Evolutionary conservation across 768 basidiomycete species (phyloP), one percentile per base, ranked within the genome.

Genomic region (Suillus clintonianus): DNA sequence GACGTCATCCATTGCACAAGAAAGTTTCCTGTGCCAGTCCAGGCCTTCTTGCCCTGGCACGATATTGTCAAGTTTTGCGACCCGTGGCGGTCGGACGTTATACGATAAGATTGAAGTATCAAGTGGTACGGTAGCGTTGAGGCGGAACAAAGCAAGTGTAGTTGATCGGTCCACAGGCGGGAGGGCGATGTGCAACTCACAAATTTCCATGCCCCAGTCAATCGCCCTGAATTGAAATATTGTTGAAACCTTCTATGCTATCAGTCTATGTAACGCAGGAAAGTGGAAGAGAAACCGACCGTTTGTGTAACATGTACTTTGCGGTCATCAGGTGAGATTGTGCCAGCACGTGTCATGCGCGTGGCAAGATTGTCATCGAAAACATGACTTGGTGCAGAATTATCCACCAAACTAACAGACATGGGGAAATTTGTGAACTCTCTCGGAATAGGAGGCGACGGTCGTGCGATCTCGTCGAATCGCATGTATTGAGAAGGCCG

Each of bases 211-310:
- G 51, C 51, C 51, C 50, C 51, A 53, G 51, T 53, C 51, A 11
- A 53, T 53, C 30, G 51, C 30, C 5, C 51, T 53, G 30, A 53
- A 53, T n/a, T 53, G 27, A 53, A 53, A 53, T 53, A 53, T 53
- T 9, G 30, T 53, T 32, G 30, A 53, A 19, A 53, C 30, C 51
- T 53, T 53, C 9, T n/a, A 32, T 51, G 19, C 30, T 17, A 32
- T 51, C 50, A 51, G 50, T 51, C 50, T 11, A 32, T n/a, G 13
- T 10, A 53, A 53, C 3, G 13, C 51, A 32, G 4, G 10, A 53
- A 51, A 53, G 32, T 6, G 9, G 2, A 53, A 32, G 51, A 32
- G 19, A 7, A n/a, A 32, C 51, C 2, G 19, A 53, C 51, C 19
- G 17, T 13, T 32, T 53, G 51, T 19, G 51, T 19, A 13, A 32